phyloP scores from a whole-genome alignment of 2,329 filamentous ascomycete species.

The Dothidotthia symphoricarpi region DNA sequence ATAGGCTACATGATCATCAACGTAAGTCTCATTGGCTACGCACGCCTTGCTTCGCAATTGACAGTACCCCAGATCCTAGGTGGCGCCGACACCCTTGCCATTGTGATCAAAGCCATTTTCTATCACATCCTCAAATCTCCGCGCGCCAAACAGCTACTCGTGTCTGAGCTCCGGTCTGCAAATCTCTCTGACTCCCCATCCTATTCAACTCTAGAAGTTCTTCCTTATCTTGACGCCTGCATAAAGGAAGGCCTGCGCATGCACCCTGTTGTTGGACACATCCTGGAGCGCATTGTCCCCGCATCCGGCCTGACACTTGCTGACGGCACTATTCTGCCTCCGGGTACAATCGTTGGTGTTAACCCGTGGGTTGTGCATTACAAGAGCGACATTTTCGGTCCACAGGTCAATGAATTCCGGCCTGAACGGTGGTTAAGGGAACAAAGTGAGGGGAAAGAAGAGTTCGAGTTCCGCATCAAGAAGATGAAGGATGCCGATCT shows the following conservation, averaged over 20 bases:
- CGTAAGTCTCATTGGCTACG: conserved; percentile 9
- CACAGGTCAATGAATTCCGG: conserved; percentile 15
- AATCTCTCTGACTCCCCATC: conserved; percentile 15
- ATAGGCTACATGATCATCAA: conserved; percentile 37
- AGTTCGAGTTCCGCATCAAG: conserved; percentile 20
- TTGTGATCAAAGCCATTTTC: conserved; percentile 26
- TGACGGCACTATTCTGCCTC: conserved; percentile 25
- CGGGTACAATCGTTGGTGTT: conserved; percentile 35
- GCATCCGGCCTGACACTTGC: conserved; percentile 17
- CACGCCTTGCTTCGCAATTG: neutral
- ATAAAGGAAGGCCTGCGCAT: conserved; percentile 50
- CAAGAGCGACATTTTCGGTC: conserved; percentile 22
- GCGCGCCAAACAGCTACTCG: conserved; percentile 17
- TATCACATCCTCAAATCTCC: conserved; percentile 28
- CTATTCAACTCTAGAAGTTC: conserved; percentile 20
- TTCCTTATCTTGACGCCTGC: conserved; percentile 49
- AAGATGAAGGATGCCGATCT: conserved; percentile 39
- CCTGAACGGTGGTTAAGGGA: conserved; percentile 38
- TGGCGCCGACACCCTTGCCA: conserved; percentile 32
- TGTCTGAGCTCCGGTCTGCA: conserved; percentile 23
- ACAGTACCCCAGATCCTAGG: conserved; percentile 27
- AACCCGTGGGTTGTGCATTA: conserved; percentile 33
- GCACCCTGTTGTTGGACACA: conserved; percentile 40
- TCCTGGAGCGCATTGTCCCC: conserved; percentile 35
- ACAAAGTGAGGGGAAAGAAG: conserved; percentile 11